Conservation (phyloP, 768 basidiomycete species). For the Infundibulicybe gibba region DNA sequence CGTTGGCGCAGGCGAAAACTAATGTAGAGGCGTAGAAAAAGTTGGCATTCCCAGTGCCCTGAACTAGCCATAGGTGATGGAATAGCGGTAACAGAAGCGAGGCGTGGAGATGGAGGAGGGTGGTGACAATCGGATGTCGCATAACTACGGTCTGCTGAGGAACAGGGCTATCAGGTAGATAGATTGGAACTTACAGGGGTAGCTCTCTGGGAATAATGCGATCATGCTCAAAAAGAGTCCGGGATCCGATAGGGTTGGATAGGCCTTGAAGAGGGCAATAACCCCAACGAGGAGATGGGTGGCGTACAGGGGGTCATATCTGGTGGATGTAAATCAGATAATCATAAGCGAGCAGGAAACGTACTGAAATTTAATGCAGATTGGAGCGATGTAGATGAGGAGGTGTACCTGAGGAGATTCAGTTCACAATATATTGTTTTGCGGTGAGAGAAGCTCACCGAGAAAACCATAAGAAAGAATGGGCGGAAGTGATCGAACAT, state of each 20-base stretch:
- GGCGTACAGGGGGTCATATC: slow-evolving; percentile 84
- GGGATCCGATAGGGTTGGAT: slow-evolving; percentile 87
- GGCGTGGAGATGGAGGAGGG: slow-evolving; percentile 80
- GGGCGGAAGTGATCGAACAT: slow-evolving; percentile 98
- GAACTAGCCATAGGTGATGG: slow-evolving; percentile 85
- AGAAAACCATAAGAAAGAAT: slow-evolving; percentile 94
- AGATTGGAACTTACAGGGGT: slow-evolving; percentile 57
- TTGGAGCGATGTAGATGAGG: slow-evolving; percentile 74
- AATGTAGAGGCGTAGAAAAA: slow-evolving; percentile 97
- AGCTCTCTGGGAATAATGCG: slow-evolving; percentile 78
- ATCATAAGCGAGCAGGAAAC: background rate
- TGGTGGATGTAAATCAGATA: slow-evolving; percentile 20
- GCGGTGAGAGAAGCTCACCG: slow-evolving; percentile 45
- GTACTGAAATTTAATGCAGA: slow-evolving; percentile 87
- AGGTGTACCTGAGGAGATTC: slow-evolving; percentile 60
- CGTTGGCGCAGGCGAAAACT: slow-evolving; percentile 88
- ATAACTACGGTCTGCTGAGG: slow-evolving; percentile 50
- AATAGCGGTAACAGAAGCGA: slow-evolving; percentile 86
- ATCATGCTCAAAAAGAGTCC: slow-evolving; percentile 84
- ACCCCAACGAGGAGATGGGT: slow-evolving; percentile 73
- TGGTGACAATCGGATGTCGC: slow-evolving; percentile 79
- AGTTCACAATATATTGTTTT: background rate
- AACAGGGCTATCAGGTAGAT: slow-evolving; percentile 1
- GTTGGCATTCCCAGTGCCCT: slow-evolving; percentile 95
- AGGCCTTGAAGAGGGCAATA: slow-evolving; percentile 84